Percentiles rank a stretch among this genome's conserved stretches.
Conservation (phyloP, 306 rosid genomes). For the Malus sylvestris region DNA sequence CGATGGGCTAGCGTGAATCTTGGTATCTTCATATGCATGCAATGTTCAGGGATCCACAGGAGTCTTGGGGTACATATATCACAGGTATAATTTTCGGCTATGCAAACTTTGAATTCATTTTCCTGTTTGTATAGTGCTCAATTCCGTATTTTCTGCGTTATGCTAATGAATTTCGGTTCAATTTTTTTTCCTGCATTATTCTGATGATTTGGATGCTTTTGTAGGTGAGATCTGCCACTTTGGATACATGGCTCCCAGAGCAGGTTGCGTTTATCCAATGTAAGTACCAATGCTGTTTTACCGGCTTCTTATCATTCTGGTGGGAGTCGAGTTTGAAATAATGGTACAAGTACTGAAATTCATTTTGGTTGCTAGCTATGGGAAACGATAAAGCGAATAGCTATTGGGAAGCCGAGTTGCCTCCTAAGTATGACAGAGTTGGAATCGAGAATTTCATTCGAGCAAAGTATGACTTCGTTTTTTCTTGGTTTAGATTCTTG, state of each 20-base stretch:
- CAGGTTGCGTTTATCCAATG: constrained; percentile 87
- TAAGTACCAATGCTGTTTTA: constrained; percentile 20
- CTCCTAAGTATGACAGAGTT: constrained; percentile 80
- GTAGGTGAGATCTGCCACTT: constrained; percentile 89
- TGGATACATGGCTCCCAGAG: constrained; percentile 95
- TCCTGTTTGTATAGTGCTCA: background rate
- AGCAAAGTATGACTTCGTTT: constrained; percentile 59
- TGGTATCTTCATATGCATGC: constrained; percentile 92
- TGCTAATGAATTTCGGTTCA: background rate
- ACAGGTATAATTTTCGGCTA: constrained; percentile 35
- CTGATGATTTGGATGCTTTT: constrained; percentile 6
- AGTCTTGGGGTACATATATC: constrained; percentile 93
- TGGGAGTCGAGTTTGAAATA: background rate
- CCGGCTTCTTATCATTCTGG: constrained; percentile 3
- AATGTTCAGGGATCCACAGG: constrained; percentile 88
- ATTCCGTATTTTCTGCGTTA: background rate
- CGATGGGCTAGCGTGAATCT: constrained; percentile 95
- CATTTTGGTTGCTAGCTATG: constrained; percentile 42
- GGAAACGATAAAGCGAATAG: constrained; percentile 76
- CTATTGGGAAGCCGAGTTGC: constrained; percentile 91
- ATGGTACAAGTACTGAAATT: background rate
- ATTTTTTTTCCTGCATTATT: background rate
- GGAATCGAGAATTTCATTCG: constrained; percentile 90
- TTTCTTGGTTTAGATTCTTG: constrained; percentile 1
- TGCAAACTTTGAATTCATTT: background rate